A percentile compares a stretch with the other conserved stretches of the same genome.
Evolutionary conservation across 108 stramenopile species (phyloP).

Genomic region (Nitzschia palea): DNA sequence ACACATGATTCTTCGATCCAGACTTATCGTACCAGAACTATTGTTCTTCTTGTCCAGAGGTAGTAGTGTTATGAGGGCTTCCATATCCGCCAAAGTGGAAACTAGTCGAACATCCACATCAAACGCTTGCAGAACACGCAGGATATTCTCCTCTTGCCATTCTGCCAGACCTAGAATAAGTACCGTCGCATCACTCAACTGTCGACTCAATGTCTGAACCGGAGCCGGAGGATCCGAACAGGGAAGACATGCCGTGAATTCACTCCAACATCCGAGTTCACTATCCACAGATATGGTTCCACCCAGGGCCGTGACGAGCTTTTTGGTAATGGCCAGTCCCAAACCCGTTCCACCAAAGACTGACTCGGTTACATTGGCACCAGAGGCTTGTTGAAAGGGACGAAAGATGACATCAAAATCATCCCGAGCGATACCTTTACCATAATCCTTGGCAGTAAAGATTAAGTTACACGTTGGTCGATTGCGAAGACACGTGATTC

Average conservation of each 20-base stretch:
- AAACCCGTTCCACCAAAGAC: conserved; percentile 38
- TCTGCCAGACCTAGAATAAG: not conserved
- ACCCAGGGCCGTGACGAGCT: conserved; percentile 40
- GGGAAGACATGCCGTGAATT: conserved; percentile 42
- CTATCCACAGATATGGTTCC: conserved; percentile 41
- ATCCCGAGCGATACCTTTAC: conserved; percentile 35
- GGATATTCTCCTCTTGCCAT: not conserved
- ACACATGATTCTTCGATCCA: conserved; percentile 2
- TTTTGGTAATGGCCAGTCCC: conserved; percentile 45
- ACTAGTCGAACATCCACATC: not conserved
- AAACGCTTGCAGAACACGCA: conserved; percentile 10
- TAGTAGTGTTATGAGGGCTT: too few species aligned
- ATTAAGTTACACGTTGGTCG: conserved; percentile 12
- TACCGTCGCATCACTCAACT: conserved; percentile 1
- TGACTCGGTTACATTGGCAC: conserved; percentile 4
- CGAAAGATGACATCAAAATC: conserved; percentile 47
- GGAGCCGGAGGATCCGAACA: conserved; percentile 10
- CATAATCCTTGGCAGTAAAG: conserved; percentile 45
- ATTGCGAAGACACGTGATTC: too few species aligned
- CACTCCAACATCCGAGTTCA: conserved; percentile 30
- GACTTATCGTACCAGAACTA: too few species aligned
- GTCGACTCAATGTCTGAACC: not conserved
- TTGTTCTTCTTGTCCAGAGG: too few species aligned
- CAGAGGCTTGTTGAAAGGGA: conserved; percentile 39
- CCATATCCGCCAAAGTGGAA: too few species aligned